Percentiles rank a stretch among this genome's conserved stretches.
Evolutionary conservation across 345 rosid genomes (phyloP).

Genomic region (Erodium maritimum): DNA sequence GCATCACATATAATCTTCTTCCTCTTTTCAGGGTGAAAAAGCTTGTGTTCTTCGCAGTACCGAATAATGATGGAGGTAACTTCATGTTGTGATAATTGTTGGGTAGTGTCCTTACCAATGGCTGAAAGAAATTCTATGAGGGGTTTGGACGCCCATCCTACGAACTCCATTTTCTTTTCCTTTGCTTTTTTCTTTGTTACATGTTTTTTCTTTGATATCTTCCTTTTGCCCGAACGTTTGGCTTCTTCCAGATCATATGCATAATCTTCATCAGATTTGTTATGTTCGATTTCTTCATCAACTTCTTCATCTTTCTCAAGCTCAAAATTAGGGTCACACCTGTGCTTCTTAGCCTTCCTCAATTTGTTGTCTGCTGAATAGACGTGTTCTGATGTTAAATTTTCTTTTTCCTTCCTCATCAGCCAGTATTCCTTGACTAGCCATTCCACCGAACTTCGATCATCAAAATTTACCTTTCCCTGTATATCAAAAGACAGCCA

Average conservation of each 20-base stretch:
- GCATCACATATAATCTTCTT: constrained; percentile 37
- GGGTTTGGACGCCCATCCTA: constrained; percentile 45
- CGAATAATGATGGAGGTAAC: constrained; percentile 17
- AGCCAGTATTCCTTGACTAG: constrained; percentile 41
- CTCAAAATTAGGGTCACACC: constrained; percentile 4
- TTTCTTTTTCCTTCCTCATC: constrained; percentile 21
- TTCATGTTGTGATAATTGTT: constrained; percentile 25
- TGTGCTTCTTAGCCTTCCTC: constrained; percentile 11
- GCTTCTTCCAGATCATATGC: background rate
- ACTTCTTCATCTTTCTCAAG: constrained; percentile 9
- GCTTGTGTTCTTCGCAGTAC: constrained; percentile 28
- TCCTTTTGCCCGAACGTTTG: constrained; percentile 8
- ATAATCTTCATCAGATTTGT: background rate
- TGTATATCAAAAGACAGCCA: constrained; percentile 10
- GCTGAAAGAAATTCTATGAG: constrained; percentile 32
- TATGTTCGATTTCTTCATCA: constrained; percentile 14
- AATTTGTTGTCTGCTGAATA: constrained; percentile 17
- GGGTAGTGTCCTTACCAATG: constrained; percentile 24
- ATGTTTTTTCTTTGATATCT: constrained; percentile 1
- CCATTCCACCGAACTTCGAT: constrained; percentile 21
- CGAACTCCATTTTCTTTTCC: constrained; percentile 15
- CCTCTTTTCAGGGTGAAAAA: constrained; percentile 26
- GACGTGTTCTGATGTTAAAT: constrained; percentile 20
- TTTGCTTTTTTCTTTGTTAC: background rate
- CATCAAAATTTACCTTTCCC: constrained; percentile 29